Evolutionary conservation across 2,329 filamentous ascomycete genomes (phyloP), one percentile per base, ranked within the genome.

Genomic region (Phyllosticta citriasiana): DNA sequence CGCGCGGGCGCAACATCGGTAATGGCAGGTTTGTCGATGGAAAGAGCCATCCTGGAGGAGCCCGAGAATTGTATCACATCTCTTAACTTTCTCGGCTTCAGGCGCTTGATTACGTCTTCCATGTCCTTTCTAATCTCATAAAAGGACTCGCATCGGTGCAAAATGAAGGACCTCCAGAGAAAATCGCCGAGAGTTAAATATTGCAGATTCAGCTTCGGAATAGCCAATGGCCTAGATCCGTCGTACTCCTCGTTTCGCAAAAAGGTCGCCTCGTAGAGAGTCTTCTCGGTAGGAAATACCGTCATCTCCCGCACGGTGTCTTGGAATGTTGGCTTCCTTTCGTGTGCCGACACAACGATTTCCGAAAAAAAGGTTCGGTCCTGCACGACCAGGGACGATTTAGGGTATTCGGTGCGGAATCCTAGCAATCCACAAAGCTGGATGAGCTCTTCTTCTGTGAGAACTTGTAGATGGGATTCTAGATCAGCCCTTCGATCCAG

Each of bases 101-200:
- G 77, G 54, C 91, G 86, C 69, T 88, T 89, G 57, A 97, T 72
- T 6, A 88, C 85, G 55, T 89, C 84, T 71, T 96, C 91, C 62
- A 99, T 85, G 71, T 99, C 91, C 69, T 91, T 93, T 54, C 91
- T 85, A 63, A 99, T 93, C 63, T 91, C 89, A 72, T 95, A 97
- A 72, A 97, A 97, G 0, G 93, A 84, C 73, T 99, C 94, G 62
- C 87, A 89, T 51, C 93, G 86, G 71, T 96, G 94, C 8, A 99
- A 79, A 14, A 95, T 82, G 68, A 97, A 87, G 0, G 93, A 91
- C 64, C 95, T 84, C 91, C 92, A 99, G n/a, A 99, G 77, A 68
- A 99, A 99, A 73, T 99, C 94, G 2, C 91, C 91, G 57, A 96
- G 85, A 2, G 92, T 96, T 14, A 99, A 80, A 73, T 99, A 99